Evolutionary conservation across 495 filamentous ascomycete genomes (phyloP).

Genomic region (Tuber borchii): DNA sequence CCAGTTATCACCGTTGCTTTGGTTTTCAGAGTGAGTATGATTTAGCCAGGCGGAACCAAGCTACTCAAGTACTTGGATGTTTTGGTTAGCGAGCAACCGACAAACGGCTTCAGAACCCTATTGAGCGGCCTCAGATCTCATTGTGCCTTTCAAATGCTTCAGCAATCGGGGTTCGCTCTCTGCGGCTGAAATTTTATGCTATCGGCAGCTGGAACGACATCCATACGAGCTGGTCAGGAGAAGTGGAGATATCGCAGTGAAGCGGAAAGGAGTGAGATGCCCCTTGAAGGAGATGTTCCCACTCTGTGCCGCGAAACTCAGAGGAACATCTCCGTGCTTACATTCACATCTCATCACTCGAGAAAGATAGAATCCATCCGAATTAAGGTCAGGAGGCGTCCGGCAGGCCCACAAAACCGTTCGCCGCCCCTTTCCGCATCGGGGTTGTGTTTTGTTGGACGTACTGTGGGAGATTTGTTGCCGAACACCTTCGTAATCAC

Average conservation of each 20-base stretch:
- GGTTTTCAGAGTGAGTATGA: not conserved
- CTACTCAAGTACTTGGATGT: not conserved
- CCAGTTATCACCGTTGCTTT: not conserved
- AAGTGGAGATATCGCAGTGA: not conserved
- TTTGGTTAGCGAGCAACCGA: not conserved
- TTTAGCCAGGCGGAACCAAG: not conserved
- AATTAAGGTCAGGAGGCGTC: not conserved
- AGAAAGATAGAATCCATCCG: not conserved
- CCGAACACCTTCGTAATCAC: not conserved
- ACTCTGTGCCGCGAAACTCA: not conserved
- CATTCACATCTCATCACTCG: not conserved
- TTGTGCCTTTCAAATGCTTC: not conserved
- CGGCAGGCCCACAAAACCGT: not conserved
- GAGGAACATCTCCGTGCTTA: not conserved
- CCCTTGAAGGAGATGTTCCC: not conserved
- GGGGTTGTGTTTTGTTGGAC: not conserved
- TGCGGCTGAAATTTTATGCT: not conserved
- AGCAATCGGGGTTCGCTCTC: not conserved
- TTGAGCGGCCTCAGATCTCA: not conserved
- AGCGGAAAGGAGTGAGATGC: not conserved
- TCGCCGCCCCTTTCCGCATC: not conserved
- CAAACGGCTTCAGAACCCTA: not conserved
- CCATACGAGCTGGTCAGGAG: not conserved
- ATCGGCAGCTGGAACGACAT: not conserved
- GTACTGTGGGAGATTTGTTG: not conserved